Evolutionary conservation across 768 basidiomycete genomes (phyloP).

Genomic region (Leccinum boreale): DNA sequence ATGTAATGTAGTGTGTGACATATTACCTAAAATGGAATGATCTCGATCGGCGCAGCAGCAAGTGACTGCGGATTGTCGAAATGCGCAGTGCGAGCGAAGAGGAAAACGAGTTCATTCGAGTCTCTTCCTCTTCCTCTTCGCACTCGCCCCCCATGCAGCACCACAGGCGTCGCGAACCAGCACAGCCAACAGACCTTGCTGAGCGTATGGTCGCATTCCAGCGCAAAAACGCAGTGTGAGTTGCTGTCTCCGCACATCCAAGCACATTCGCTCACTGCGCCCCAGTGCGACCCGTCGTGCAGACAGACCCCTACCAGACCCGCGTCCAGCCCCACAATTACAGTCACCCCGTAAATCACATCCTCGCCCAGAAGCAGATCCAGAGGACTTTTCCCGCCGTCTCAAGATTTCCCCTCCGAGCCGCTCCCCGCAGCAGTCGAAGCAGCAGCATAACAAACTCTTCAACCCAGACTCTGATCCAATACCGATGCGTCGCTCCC

Average conservation of each 20-base stretch:
- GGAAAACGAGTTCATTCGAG: neutral
- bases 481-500: conserved; percentile 54
- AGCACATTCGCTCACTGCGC: conserved; percentile 4
- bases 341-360: conserved; percentile 37
- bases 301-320: conserved; percentile 37
- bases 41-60: conserved; percentile 33
- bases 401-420: conserved; percentile 63
- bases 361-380: conserved; percentile 50
- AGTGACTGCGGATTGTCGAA: conserved; percentile 30
- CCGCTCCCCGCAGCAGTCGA: conserved; percentile 34
- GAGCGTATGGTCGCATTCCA: conserved; percentile 67
- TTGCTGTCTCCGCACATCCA: conserved; percentile 5
- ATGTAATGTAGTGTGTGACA: conserved; percentile 11
- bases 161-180: conserved; percentile 38
- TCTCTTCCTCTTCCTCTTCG: neutral
- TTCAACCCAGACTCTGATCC: conserved; percentile 74
- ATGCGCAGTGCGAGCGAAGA: conserved; percentile 14
- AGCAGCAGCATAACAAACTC: conserved; percentile 45
- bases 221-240: conserved; percentile 59
- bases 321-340: conserved; percentile 20
- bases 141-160: conserved; percentile 28
- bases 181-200: conserved; percentile 47
- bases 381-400: conserved; percentile 68
- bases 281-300: conserved; percentile 43
- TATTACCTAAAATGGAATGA: conserved; percentile 22